A percentile compares a stretch with the other conserved stretches of the same genome.
phyloP scores from a whole-genome alignment of 495 filamentous ascomycete species.

The Baudoinia panamericana region DNA sequence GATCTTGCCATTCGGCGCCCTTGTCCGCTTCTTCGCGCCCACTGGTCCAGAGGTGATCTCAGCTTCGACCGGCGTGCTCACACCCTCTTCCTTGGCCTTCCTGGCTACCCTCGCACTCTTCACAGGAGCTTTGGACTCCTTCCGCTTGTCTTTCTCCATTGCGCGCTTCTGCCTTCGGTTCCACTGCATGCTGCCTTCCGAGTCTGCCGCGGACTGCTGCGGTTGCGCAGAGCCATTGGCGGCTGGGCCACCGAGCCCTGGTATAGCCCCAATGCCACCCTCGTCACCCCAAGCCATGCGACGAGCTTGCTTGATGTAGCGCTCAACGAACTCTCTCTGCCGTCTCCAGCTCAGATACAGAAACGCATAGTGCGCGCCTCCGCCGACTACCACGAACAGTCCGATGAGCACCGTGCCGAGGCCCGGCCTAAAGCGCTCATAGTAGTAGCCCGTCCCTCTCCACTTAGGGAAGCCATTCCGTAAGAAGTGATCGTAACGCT shows the following conservation, averaged over 20 bases:
- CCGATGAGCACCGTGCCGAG: conserved; percentile 71
- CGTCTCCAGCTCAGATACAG: conserved; percentile 75
- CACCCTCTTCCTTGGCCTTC: conserved; percentile 31
- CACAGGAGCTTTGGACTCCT: conserved; percentile 42
- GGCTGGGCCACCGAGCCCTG: conserved; percentile 44
- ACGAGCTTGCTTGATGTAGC: conserved; percentile 82
- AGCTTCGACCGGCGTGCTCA: conserved; percentile 30
- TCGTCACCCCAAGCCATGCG: conserved; percentile 82
- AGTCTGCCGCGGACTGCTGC: conserved; percentile 18
- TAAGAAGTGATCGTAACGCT: conserved; percentile 92
- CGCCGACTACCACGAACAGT: conserved; percentile 73
- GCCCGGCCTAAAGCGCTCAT: conserved; percentile 80
- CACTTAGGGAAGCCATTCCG: conserved; percentile 87
- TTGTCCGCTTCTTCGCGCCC: conserved; percentile 67
- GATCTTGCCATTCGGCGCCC: conserved; percentile 89
- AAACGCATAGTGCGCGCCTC: conserved; percentile 70
- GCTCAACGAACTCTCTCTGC: conserved; percentile 76
- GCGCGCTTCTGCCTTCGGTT: conserved; percentile 80
- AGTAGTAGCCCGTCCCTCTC: conserved; percentile 98
- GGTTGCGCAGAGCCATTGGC: conserved; percentile 31
- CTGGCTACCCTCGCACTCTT: conserved; percentile 33
- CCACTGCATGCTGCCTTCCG: conserved; percentile 38
- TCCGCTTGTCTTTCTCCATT: conserved; percentile 69
- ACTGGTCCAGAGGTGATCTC: conserved; percentile 33
- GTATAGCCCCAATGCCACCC: conserved; percentile 48